Evolutionary conservation across 2,329 filamentous ascomycete species (phyloP).

Genomic region (Aureobasidium sp.): DNA sequence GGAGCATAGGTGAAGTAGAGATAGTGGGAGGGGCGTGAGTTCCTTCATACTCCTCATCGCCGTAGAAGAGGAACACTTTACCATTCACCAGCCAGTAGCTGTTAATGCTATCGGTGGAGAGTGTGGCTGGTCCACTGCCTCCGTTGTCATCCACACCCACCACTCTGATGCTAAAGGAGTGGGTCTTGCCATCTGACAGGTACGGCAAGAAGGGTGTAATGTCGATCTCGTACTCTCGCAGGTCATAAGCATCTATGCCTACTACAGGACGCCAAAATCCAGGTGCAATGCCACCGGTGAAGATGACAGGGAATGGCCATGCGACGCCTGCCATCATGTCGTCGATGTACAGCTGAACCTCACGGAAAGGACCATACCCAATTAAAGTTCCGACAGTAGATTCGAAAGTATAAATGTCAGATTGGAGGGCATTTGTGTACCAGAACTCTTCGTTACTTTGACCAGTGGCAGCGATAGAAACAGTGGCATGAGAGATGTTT

Average conservation of each 20-base stretch:
- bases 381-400: slow-evolving; percentile 48
- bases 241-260: slow-evolving; percentile 70
- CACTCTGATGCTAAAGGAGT: slow-evolving; percentile 63
- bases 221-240: slow-evolving; percentile 75
- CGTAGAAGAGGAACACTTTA: slow-evolving; percentile 38
- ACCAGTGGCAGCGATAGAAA: slow-evolving; percentile 70
- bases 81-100: slow-evolving; percentile 69
- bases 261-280: slow-evolving; percentile 72
- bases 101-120: slow-evolving; percentile 52
- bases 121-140: slow-evolving; percentile 35
- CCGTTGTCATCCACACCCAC: slow-evolving; percentile 56
- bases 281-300: slow-evolving; percentile 72
- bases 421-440: slow-evolving; percentile 70
- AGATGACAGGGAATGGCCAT: slow-evolving; percentile 78
- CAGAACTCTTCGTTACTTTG: slow-evolving; percentile 76
- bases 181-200: slow-evolving; percentile 57
- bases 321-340: slow-evolving; percentile 63
- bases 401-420: slow-evolving; percentile 52
- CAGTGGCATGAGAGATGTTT: slow-evolving; percentile 61
- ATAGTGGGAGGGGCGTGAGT: neutral
- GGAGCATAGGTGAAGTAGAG: neutral
- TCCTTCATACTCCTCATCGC: neutral
- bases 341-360: slow-evolving; percentile 71
- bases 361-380: slow-evolving; percentile 67
- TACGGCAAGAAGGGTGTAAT: slow-evolving; percentile 68